phyloP scores from a whole-genome alignment of 352 stramenopile species.

The Phytophthora syringae region DNA sequence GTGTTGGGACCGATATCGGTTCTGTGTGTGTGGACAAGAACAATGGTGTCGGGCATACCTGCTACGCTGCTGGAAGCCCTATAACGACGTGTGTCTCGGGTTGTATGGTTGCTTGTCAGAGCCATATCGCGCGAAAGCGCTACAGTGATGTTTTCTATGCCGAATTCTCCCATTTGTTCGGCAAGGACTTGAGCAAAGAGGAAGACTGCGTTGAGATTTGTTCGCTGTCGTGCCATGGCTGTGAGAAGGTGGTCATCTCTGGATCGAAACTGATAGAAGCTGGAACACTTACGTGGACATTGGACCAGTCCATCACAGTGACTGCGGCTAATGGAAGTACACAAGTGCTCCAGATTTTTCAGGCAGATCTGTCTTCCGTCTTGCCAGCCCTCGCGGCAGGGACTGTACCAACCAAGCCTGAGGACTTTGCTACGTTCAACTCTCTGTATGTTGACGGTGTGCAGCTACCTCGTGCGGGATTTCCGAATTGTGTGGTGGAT shows the following conservation, averaged over 20 bases:
- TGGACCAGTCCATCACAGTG: constrained; percentile 44
- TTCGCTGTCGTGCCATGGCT: constrained; percentile 63
- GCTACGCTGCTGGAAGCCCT: constrained; percentile 47
- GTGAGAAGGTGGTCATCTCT: constrained; percentile 64
- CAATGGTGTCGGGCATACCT: constrained; percentile 61
- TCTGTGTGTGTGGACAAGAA: constrained; percentile 71
- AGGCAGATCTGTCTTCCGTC: constrained; percentile 52
- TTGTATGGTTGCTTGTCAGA: constrained; percentile 59
- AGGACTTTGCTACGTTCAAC: constrained; percentile 47
- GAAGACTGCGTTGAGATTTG: constrained; percentile 80
- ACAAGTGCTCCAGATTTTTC: constrained; percentile 48
- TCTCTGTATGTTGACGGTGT: constrained; percentile 59
- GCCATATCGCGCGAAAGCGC: constrained; percentile 48
- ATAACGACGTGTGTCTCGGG: constrained; percentile 62
- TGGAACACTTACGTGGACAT: constrained; percentile 48
- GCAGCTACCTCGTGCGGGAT: constrained; percentile 57
- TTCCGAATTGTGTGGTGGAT: constrained; percentile 56
- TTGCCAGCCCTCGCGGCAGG: constrained; percentile 31
- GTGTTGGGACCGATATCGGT: constrained; percentile 42
- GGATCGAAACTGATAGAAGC: constrained; percentile 45
- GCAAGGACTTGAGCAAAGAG: constrained; percentile 68
- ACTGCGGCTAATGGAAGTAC: constrained; percentile 3
- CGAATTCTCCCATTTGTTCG: constrained; percentile 72
- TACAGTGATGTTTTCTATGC: constrained; percentile 53
- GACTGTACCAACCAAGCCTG: constrained; percentile 30